Evolutionary conservation across 2,329 filamentous ascomycete genomes (phyloP), one percentile per base, ranked within the genome.

Genomic region (Botryotinia calthae): DNA sequence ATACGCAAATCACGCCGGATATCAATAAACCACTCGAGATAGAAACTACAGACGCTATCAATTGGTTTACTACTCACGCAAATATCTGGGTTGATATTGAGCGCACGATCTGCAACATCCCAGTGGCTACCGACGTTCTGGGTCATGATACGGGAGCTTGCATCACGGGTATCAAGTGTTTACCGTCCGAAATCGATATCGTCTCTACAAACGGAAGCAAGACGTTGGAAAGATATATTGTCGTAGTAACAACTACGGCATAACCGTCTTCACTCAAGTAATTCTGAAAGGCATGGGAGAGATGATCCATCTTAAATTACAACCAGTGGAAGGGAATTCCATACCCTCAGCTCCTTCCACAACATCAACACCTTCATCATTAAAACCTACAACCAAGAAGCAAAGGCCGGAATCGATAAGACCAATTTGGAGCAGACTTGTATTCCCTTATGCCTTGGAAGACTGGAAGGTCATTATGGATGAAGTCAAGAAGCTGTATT

Each of bases 391-490:
- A 28, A 22, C 46, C 12, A 71, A 71, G 22, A 75, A 54, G 68
- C 44, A 59, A 59, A 74, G 74, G 14, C 76, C 77, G 44, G 71
- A 68, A 22, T 75, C 76, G 12, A 74, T 76, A 16, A 76, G 73
- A 7, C 69, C 75, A 62, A 64, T 77, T 16, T 48, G 51, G 37
- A 31, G 51, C 66, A 40, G 44, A 61, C 76, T 72, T 34, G 73
- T 77, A 51, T 68, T 78, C 9, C 79, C 79, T 25, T 77, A 77
- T 61, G 78, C 78, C 31, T 42, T 73, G 64, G 71, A 73, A 28
- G 80, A 80, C 72, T 80, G 78, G 78, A 75, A 70, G 34, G 73
- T 70, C 71, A 76, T 78, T 61, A 79, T 80, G 77, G 77, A 79
- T 37, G 78, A 80, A 75, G 74, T 80, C 28, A 80, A 78, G 71